Base-by-base conservation (phyloP, 805 yeast species). In the Candida coquimbonensis region DNA sequence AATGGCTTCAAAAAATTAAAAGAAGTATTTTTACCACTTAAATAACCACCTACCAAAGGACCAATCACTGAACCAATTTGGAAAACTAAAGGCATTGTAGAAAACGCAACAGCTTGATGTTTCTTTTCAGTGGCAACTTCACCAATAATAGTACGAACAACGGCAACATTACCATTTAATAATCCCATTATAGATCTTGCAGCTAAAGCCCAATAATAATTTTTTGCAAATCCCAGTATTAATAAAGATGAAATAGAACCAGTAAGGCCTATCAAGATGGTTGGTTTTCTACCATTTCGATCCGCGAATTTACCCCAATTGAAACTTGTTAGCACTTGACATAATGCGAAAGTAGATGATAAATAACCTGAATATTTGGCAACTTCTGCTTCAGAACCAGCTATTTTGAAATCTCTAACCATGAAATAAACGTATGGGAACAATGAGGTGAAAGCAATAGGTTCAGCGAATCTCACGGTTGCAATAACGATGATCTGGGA, bases 341-440 rank as follows among this genome's bases (percentile, higher is more conserved):
- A 73, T 26, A 80, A 69, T 25, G 86, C 81, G 62, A 80, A 81
- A n/a, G 75, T 66, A 0, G 85, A 74, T 1, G 83, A 72, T 46
- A 80, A 62, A 54, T 78, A 78, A 7, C 87, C 86, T 9, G 83
- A 75, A 57, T 78, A 81, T 46, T 69, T 73, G 3, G 83, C 69
- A 34, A 81, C 76, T 42, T 74, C 73, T n/a, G 75, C 70, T 40
- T 75, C 76, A 24, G 67, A 64, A 35, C 73, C 67, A 7, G 76
- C 75, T 13, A 77, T 61, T 5, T 72, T 70, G 56, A 79, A 79
- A 49, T 77, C 81, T 48, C 76, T 60, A 17, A 80, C 78, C 83
- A 80, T 76, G 62, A 76, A 80, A 57, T 75, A 80, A 36, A 79
- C 72, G 53, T 80, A 80, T 4, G 86, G 86, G 55, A 80, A 79